Percentiles rank a stretch among this genome's conserved stretches.
Evolutionary conservation across 306 rosid genomes (phyloP).

Genomic region (Gynostemma pentaphyllum): DNA sequence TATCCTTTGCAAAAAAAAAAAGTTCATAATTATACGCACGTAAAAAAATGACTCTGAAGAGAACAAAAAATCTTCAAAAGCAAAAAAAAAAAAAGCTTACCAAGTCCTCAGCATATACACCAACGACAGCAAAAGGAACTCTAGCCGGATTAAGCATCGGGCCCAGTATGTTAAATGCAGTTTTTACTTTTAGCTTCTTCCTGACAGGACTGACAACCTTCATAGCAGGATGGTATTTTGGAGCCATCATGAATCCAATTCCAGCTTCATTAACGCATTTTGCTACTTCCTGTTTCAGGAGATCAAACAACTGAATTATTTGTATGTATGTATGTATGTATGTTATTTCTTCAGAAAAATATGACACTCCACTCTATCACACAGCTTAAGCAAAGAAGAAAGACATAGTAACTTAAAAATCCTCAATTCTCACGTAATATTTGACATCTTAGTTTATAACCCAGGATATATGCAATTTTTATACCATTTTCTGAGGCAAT

Average conservation of each 20-base stretch:
- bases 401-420: not conserved
- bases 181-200: slow-evolving; percentile 69
- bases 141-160: slow-evolving; percentile 91
- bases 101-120: slow-evolving; percentile 70
- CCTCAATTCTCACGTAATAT: not conserved
- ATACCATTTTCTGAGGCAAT: not conserved
- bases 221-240: slow-evolving; percentile 89
- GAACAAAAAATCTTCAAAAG: not conserved
- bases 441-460: not conserved
- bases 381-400: not conserved
- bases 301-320: slow-evolving; percentile 10
- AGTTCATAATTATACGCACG: not conserved
- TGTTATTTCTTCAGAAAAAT: not conserved
- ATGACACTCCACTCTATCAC: not conserved
- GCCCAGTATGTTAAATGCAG: slow-evolving; percentile 83
- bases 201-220: slow-evolving; percentile 66
- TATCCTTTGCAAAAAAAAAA: not conserved
- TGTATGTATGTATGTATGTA: not conserved
- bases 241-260: slow-evolving; percentile 92
- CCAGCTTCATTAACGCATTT: slow-evolving; percentile 70
- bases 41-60: not conserved
- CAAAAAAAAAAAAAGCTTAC: slow-evolving; percentile 25
- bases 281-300: slow-evolving; percentile 47
- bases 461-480: not conserved
- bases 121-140: slow-evolving; percentile 87